Evolutionary conservation across 768 basidiomycete genomes (phyloP), one percentile per base, ranked within the genome.

Genomic region (Hebeloma cylindrosporum): DNA sequence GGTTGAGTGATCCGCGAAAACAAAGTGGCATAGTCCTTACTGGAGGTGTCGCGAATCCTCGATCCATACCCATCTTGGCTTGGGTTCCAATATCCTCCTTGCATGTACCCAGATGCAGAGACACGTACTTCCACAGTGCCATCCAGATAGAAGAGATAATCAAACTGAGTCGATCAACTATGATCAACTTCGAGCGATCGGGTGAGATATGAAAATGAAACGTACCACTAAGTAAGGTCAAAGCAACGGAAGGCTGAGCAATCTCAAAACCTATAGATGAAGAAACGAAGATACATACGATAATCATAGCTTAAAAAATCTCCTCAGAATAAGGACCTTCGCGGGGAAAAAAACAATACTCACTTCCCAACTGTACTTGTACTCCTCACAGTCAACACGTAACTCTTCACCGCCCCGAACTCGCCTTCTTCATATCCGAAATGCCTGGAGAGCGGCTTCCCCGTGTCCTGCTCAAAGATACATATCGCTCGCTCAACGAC

Each of bases 21-120:
- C 7, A 22, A 16, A 17, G 34, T 17, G 34, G 3, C 1, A 34
- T 22, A 6, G 16, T 5, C 65, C 77, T 40, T 26, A 81, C 79
- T 82, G n/a, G 71, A 72, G 3, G 70, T 73, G 25, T 79, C 71
- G 41, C 72, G 73, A 35, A 85, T 81, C 11, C 68, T 71, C 18
- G 72, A 67, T 0, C 83, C 83, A 53, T 83, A 83, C 0, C 63
- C 54, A 3, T 64, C 65, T 60, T 81, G 75, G 13, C 68, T 57
- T 1, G 66, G 48, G 25, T 77, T 73, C 74, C 79, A 83, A 57
- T 71, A 80, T 9, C 77, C 80, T 32, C 78, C 81, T 63, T 84
- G 83, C 41, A 85, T 66, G 56, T 85, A 85, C 1, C 83, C 83
- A 3, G 81, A 83, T 0, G 83, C 83, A 6, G 82, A 83, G 13